A percentile compares a stretch with the other conserved stretches of the same genome.
These are phyloP conservation scores for Barnettozyma populi DNA, from an alignment of 805 yeast genomes.

Conservation along the genomic window DNA sequence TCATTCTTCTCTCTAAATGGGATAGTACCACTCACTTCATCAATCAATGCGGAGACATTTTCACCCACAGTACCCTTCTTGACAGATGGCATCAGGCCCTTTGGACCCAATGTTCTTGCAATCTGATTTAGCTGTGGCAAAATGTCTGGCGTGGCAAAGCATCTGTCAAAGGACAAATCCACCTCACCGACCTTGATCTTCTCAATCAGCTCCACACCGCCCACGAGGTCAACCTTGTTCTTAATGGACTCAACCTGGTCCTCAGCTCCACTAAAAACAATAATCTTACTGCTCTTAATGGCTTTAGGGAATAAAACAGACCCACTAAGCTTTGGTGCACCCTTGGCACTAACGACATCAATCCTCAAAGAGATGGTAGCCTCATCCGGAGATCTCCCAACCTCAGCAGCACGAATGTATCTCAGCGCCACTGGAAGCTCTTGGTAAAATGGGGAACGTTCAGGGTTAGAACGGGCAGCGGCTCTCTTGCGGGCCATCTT, in stretches of 20 bases:
- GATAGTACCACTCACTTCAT: slow-evolving; percentile 55
- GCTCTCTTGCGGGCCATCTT: slow-evolving; percentile 32
- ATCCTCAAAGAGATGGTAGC: slow-evolving; percentile 67
- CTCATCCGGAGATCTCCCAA: slow-evolving; percentile 70
- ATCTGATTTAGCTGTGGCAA: slow-evolving; percentile 54
- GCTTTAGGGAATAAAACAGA: slow-evolving; percentile 68
- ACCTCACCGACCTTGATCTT: slow-evolving; percentile 44
- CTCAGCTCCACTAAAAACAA: slow-evolving; percentile 61
- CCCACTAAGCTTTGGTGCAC: slow-evolving; percentile 72
- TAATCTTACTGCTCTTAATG: slow-evolving; percentile 55
- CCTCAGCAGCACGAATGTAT: slow-evolving; percentile 83
- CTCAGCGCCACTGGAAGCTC: slow-evolving; percentile 67
- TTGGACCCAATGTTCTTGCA: slow-evolving; percentile 83
- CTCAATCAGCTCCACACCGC: slow-evolving; percentile 67
- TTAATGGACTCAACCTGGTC: slow-evolving; percentile 48
- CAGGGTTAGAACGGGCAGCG: slow-evolving; percentile 37
- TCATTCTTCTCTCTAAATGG: slow-evolving; percentile 73
- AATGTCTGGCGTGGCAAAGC: slow-evolving; percentile 83
- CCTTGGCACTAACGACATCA: slow-evolving; percentile 64
- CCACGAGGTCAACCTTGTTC: slow-evolving; percentile 53
- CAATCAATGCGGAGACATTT: slow-evolving; percentile 51
- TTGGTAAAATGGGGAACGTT: slow-evolving; percentile 60
- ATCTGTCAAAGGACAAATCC: slow-evolving; percentile 60
- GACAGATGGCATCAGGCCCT: slow-evolving; percentile 80
- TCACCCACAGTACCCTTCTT: slow-evolving; percentile 82